Conservation (phyloP, 192 early-diverging fungal species). For the Rhizoclosmatium sp. region DNA sequence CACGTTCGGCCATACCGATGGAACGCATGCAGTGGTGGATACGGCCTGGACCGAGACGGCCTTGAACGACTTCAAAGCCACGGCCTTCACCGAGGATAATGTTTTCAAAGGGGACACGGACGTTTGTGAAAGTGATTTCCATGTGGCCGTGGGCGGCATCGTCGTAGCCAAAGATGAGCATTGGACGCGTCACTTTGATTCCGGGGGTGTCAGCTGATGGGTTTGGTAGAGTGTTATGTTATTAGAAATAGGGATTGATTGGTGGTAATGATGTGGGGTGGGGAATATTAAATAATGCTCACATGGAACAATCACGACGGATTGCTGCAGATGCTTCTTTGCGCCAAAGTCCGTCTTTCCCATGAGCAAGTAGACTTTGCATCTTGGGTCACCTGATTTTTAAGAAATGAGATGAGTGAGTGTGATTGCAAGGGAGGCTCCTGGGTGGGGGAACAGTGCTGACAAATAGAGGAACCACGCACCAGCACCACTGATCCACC, state of each 20-base stretch:
- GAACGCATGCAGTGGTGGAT: constrained; percentile 99
- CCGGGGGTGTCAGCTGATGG: constrained; percentile 74
- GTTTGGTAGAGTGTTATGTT: not conserved
- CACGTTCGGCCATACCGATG: constrained; percentile 93
- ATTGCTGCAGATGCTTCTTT: constrained; percentile 84
- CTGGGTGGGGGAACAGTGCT: not conserved
- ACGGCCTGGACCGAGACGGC: constrained; percentile 93
- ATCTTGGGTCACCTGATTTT: constrained; percentile 74
- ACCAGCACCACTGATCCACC: constrained; percentile 98
- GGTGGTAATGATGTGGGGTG: not conserved
- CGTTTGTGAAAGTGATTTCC: constrained; percentile 91
- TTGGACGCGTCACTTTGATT: constrained; percentile 81
- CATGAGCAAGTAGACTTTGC: constrained; percentile 90
- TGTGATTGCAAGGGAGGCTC: not conserved
- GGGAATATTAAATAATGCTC: not conserved
- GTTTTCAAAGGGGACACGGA: constrained; percentile 85
- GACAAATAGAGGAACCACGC: not conserved
- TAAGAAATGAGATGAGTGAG: not conserved
- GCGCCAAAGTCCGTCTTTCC: constrained; percentile 83
- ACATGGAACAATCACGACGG: constrained; percentile 84
- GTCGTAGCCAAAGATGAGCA: constrained; percentile 93
- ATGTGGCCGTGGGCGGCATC: constrained; percentile 97
- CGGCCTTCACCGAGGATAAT: constrained; percentile 95
- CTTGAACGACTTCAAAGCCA: constrained; percentile 98
- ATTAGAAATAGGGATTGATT: not conserved